Evolutionary conservation across 2,329 filamentous ascomycete genomes (phyloP).

Genomic region (Pseudocercospora fuligena): DNA sequence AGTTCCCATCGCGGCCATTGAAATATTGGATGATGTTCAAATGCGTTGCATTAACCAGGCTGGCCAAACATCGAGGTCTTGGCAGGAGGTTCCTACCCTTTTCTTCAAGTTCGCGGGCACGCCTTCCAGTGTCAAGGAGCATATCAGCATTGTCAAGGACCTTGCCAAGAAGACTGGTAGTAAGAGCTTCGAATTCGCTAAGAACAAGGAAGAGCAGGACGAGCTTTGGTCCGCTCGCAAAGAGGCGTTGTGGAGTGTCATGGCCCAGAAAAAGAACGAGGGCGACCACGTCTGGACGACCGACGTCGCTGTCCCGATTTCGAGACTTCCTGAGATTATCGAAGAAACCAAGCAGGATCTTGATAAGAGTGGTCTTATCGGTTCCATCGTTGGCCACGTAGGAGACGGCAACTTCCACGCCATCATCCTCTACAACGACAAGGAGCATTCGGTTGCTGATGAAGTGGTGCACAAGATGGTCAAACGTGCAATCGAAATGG

Average conservation of each 20-base stretch:
- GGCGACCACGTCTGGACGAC: conserved; percentile 76
- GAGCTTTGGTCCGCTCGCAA: conserved; percentile 79
- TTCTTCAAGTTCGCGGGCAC: conserved; percentile 80
- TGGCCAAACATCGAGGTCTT: conserved; percentile 65
- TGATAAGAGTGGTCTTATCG: conserved; percentile 64
- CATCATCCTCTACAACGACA: conserved; percentile 68
- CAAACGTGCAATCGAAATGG: conserved; percentile 76
- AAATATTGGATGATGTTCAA: conserved; percentile 90
- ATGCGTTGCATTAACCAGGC: conserved; percentile 76
- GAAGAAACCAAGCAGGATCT: conserved; percentile 75
- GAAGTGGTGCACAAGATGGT: conserved; percentile 81
- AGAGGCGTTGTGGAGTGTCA: conserved; percentile 73
- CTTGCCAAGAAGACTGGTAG: conserved; percentile 64
- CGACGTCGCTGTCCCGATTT: conserved; percentile 79
- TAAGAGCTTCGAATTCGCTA: conserved; percentile 72
- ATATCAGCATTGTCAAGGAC: conserved; percentile 69
- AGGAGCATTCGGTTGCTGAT: conserved; percentile 69
- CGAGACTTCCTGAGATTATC: conserved; percentile 72
- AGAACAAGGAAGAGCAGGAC: conserved; percentile 65
- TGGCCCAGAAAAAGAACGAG: conserved; percentile 65
- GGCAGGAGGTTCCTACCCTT: conserved; percentile 72
- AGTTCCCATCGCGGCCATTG: conserved; percentile 86
- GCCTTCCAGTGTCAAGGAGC: conserved; percentile 73
- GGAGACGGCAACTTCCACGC: conserved; percentile 77
- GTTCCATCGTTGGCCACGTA: conserved; percentile 72